Conservation (phyloP, 306 rosid genomes). For the Cucumis melo region DNA sequence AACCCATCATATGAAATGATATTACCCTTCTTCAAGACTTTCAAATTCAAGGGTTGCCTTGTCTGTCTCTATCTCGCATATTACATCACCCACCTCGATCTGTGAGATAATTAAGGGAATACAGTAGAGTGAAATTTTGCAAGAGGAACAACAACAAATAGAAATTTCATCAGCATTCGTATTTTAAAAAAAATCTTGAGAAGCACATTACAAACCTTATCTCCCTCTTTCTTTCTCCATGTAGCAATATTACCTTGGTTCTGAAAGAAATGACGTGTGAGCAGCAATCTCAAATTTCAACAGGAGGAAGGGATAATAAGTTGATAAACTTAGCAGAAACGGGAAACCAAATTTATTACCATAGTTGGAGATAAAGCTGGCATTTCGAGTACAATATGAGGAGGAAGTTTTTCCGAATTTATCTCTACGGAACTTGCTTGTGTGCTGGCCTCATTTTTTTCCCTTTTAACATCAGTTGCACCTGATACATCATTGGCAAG, state of each 20-base stretch:
- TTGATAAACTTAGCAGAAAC: constrained; percentile 4
- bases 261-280: constrained; percentile 28
- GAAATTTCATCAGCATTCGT: not conserved
- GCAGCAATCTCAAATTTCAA: constrained; percentile 9
- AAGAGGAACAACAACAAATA: not conserved
- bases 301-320: constrained; percentile 11
- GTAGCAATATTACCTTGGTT: constrained; percentile 80
- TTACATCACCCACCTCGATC: constrained; percentile 91
- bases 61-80: constrained; percentile 99
- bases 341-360: constrained; percentile 34
- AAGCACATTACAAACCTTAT: constrained; percentile 61
- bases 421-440: constrained; percentile 39
- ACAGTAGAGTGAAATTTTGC: not conserved
- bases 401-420: constrained; percentile 62
- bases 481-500: constrained; percentile 32
- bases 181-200: not conserved
- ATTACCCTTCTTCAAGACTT: constrained; percentile 90
- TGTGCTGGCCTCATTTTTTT: constrained; percentile 26
- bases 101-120: constrained; percentile 23
- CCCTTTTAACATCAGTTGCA: constrained; percentile 32
- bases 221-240: constrained; percentile 96
- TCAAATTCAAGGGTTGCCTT: constrained; percentile 96
- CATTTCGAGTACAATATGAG: constrained; percentile 70
- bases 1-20: constrained; percentile 18
- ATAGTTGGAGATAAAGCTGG: constrained; percentile 97